These are phyloP conservation scores for Pistacia vera DNA, from an alignment of 345 rosid genomes.

Conservation along the genomic window DNA sequence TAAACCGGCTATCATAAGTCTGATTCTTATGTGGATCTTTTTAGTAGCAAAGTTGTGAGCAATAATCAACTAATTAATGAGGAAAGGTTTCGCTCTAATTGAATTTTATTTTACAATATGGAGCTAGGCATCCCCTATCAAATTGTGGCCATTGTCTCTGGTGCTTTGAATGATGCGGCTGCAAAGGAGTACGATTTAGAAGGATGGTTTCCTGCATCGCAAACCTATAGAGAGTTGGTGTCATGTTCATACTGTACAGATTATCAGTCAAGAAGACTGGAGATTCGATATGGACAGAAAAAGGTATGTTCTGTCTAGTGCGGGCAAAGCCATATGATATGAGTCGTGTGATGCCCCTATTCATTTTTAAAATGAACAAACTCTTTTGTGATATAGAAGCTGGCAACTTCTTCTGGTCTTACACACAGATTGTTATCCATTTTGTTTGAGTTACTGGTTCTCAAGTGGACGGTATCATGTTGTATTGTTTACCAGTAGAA, in stretches of 20 bases:
- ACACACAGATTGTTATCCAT: not conserved
- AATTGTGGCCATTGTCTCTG: constrained; percentile 84
- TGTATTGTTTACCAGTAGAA: not conserved
- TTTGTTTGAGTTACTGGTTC: not conserved
- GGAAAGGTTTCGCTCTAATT: not conserved
- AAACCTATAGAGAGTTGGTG: constrained; percentile 86
- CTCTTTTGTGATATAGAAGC: not conserved
- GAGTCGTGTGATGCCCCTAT: not conserved
- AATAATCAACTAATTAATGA: not conserved
- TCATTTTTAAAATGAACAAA: not conserved
- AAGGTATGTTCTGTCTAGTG: constrained; percentile 50
- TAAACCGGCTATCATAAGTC: constrained; percentile 22
- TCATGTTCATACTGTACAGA: constrained; percentile 95
- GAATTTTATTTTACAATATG: constrained; percentile 18
- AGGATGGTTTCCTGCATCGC: constrained; percentile 94
- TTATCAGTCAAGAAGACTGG: constrained; percentile 83
- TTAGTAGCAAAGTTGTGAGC: not conserved
- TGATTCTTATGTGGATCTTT: not conserved
- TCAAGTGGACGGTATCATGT: not conserved
- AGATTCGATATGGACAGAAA: constrained; percentile 90
- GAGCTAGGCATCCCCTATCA: constrained; percentile 88
- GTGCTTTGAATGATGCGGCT: constrained; percentile 91
- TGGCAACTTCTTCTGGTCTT: not conserved
- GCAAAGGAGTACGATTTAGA: constrained; percentile 95
- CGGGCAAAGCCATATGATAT: not conserved